Base-by-base conservation (phyloP, 2,329 filamentous ascomycete species). In the Dothiorella sarmentorum region DNA sequence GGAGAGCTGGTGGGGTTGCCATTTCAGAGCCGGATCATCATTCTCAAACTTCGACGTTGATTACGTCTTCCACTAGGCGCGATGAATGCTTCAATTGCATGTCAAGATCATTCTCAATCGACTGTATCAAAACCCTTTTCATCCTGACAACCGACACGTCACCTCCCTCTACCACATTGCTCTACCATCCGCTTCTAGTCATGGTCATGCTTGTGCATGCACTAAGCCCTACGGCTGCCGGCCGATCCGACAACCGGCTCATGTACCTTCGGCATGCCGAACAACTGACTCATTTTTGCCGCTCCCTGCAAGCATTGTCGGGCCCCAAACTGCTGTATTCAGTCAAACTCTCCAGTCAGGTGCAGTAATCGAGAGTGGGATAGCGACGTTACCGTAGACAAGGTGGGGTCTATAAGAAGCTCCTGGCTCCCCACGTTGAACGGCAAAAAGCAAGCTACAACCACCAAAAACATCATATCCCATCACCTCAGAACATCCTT, bases 181-280 rank as follows among this genome's bases (percentile, higher is more conserved):
- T n/a, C n/a, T n/a, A n/a, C n/a, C n/a, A n/a, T n/a, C n/a, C n/a
- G 6, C 18, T 35, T 35, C 27, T 15, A 9, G 15, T 15, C 10
- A 24, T 26, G 31, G 15, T n/a, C 20, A 20, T 22, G 20, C 29
- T 35, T 5, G 20, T 10, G 18, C 15, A 17, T 7, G 11, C 47
- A 52, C 47, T 37, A 52, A 33, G 42, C 42, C 31, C 47, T 37
- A 52, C 47, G 29, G 18, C 15, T 52, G 47, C 47, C 47, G 47
- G 31, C 47, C 47, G 47, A 20, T 52, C 47, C 47, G 47, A 38
- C 31, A 13, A 26, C n/a, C 47, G 47, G 47, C 22, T 38, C 22
- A n/a, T 38, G 31, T 24, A 10, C 33, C 13, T 38, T 52, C 47
- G 47, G 47, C 33, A 52, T 52, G 47, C 47, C 47, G 47, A 52